Conservation (phyloP, 768 basidiomycete species). For the Russula ochroleuca region DNA sequence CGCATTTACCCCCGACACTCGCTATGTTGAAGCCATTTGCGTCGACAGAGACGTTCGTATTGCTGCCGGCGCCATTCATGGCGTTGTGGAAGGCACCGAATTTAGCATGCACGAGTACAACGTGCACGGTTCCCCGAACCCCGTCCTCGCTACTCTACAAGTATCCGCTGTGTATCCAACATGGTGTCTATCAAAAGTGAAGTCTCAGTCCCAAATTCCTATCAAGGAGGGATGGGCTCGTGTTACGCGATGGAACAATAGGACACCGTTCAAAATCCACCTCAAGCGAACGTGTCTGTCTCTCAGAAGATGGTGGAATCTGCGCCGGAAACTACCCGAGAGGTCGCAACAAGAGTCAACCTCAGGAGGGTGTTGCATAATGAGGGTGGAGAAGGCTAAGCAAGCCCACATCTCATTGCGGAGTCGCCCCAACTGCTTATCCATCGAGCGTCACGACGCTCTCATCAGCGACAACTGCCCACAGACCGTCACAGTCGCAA, state of each 20-base stretch:
- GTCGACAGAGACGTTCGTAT: conserved; percentile 45
- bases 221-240: conserved; percentile 51
- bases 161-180: conserved; percentile 54
- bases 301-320: conserved; percentile 43
- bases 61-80: conserved; percentile 57
- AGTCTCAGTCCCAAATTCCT: conserved; percentile 33
- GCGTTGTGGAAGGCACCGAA: conserved; percentile 59
- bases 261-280: conserved; percentile 50
- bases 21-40: conserved; percentile 41
- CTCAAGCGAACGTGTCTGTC: conserved; percentile 46
- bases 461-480: conserved; percentile 38
- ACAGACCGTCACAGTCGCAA: conserved; percentile 39
- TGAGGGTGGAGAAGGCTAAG: conserved; percentile 43
- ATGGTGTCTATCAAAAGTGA: conserved; percentile 50
- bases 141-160: conserved; percentile 46
- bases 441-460: conserved; percentile 46
- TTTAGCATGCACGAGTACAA: conserved; percentile 62
- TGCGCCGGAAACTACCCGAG: conserved; percentile 40
- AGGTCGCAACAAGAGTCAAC: conserved; percentile 35
- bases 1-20: conserved; percentile 50
- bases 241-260: conserved; percentile 52
- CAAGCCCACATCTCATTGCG: conserved; percentile 51
- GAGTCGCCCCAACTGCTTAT: conserved; percentile 39
- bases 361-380: conserved; percentile 43
- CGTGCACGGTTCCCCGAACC: conserved; percentile 53